phyloP scores from a whole-genome alignment of 2,329 filamentous ascomycete species.

The Spiromastix sp. region DNA sequence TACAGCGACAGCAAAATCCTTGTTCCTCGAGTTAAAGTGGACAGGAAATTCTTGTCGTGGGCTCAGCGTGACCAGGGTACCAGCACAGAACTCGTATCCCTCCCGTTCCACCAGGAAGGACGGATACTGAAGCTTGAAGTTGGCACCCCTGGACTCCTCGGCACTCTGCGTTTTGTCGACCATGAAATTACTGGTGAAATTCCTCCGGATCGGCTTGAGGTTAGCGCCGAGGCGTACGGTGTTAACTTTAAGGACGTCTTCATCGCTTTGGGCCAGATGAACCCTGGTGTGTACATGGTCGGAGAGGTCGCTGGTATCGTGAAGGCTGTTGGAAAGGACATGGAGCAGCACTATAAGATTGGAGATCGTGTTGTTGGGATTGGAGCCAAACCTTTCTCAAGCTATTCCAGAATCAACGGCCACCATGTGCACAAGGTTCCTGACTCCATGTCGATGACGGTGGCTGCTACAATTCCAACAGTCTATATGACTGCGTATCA shows the following conservation, averaged over 20 bases:
- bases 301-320: conserved; percentile 7
- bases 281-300: conserved; percentile 2
- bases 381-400: conserved; percentile 4
- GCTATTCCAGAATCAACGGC: conserved; percentile 7
- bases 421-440: conserved; percentile 14
- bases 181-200: too few relatives aligned
- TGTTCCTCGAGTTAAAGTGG: not conserved
- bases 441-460: conserved; percentile 16
- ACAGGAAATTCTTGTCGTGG: not conserved
- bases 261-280: conserved; percentile 16
- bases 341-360: not conserved
- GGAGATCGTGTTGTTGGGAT: conserved; percentile 2
- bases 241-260: conserved; percentile 18
- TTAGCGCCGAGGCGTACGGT: conserved; percentile 21
- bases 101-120: not conserved
- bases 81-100: not conserved
- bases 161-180: conserved; percentile 1
- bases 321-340: conserved; percentile 3
- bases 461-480: conserved; percentile 17
- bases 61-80: not conserved
- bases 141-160: not conserved
- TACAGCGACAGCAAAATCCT: not conserved
- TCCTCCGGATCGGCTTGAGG: conserved; percentile 16
- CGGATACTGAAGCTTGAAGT: not conserved
- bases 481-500: conserved; percentile 18